These are phyloP conservation scores for Sinapis alba DNA, from an alignment of 441 rosid species.

Conservation along the genomic window DNA sequence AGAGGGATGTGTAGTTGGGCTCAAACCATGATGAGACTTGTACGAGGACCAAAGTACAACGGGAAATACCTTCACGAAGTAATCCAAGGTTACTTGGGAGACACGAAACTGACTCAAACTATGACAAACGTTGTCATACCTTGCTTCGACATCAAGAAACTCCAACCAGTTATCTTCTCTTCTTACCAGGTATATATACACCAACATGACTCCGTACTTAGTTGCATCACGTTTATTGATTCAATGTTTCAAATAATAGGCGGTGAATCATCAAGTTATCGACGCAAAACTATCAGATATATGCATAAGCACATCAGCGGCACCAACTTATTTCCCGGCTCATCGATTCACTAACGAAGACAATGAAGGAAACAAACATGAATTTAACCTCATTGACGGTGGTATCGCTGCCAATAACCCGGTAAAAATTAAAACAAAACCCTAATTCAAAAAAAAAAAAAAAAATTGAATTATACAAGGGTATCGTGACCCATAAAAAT, in stretches of 20 bases:
- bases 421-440: not conserved
- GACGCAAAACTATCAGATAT: not conserved
- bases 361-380: not conserved
- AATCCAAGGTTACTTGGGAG: constrained; percentile 55
- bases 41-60: constrained; percentile 39
- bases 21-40: constrained; percentile 19
- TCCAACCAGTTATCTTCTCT: constrained; percentile 78
- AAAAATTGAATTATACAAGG: too few species aligned
- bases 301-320: not conserved
- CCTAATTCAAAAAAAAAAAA: not conserved
- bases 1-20: constrained; percentile 29
- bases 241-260: not conserved
- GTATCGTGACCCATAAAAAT: too few species aligned
- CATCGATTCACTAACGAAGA: not conserved
- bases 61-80: constrained; percentile 32
- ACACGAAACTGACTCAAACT: constrained; percentile 53
- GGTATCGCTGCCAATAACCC: not conserved
- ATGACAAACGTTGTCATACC: constrained; percentile 77
- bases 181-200: constrained; percentile 52
- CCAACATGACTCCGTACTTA: not conserved
- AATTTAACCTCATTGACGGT: not conserved
- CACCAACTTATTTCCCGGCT: not conserved
- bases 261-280: not conserved
- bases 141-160: constrained; percentile 76
- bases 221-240: not conserved